Base-by-base conservation (phyloP, 1,284 basidiomycete species). In the Taiwanofungus camphoratus region DNA sequence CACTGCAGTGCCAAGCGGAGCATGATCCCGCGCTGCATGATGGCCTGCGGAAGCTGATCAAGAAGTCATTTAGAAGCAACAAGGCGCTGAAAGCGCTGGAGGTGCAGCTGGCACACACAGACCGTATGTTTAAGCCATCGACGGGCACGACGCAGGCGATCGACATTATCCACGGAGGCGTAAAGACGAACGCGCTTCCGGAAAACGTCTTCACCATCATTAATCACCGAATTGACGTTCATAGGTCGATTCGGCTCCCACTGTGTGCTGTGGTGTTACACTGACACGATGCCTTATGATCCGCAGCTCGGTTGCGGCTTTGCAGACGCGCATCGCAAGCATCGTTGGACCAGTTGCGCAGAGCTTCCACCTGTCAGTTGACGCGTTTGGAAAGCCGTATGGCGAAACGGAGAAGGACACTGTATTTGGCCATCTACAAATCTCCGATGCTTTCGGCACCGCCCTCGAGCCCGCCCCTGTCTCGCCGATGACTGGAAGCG, bases 71-170 rank as follows among this genome's bases (percentile, higher is more conserved):
- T 21, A 54, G 55, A 26, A 69, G 64, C 30, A 63, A 76, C 46
- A 56, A 55, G 44, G 71, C 71, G 0, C 58, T 76, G n/a, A 50
- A 47, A 6, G 56, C 63, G 41, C 65, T 76, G 8, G 70, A 75
- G 46, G 48, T 59, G 27, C 50, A 64, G 24, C 55, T 76, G 0
- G 57, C 62, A 20, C 39, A 43, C 18, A 48, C 46, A 4, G 52
- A 68, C 42, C 48, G 52, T 0, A 41, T 42, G n/a, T 57, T 64
- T 47, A 57, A 56, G 18, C 57, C 60, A 1, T 57, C 77, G 18
- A 65, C 81, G 9, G 70, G 74, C 26, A 89, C 83, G 2, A 86
- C 84, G 0, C 82, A 86, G 54, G 85, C 87, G 1, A 70, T 79
- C 31, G 82, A 84, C 54, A 60, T 87, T 22, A 70, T 87, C 32